Base-by-base conservation (phyloP, 2,329 filamentous ascomycete genomes). In the Trichoderma atroviride region DNA sequence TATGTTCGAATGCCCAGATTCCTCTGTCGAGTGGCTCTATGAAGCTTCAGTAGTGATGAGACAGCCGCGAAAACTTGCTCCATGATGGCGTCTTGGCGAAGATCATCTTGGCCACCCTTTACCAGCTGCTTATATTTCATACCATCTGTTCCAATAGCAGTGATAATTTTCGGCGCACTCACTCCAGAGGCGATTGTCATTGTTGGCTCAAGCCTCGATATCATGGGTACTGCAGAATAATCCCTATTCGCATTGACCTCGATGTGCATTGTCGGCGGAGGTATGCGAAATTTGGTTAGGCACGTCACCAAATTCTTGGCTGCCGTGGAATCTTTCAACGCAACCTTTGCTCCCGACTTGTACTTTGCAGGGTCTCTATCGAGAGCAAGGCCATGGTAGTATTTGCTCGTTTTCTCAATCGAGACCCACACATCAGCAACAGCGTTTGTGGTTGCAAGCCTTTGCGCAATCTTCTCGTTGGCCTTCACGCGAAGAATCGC, bases 21-120 rank as follows among this genome's bases (percentile, higher is more conserved):
- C 6, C 96, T 91, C 76, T 97, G 94, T 50, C 94, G 91, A 2
- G 96, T 97, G 14, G 90, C 87, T 68, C 93, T 90, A 78, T 98
- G 94, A 60, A 92, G 90, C 77, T 92, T 92, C 31, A 99, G 84
- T 27, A 99, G 87, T 63, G 92, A 92, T 69, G 94, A 98, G 27
- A 97, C 96, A 80, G 97, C 94, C 70, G 94, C 93, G 78, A 99
- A 99, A 1, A 99, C 96, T 80, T 99, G 96, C 80, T 99, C 96
- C 96, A 99, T 99, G 83, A 89, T 99, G 56, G 95, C 93, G 76
- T 99, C 96, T 82, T 99, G 96, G 10, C 96, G 92, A 14, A 99
- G 86, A 77, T 99, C 95, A 78, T 99, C 96, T 76, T 95, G 95
- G 22, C 96, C 94, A 71, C 94, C 94, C 84, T 99, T 99, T 77